phyloP scores from a whole-genome alignment of 2,329 filamentous ascomycete genomes.

The Coniella lustricola region DNA sequence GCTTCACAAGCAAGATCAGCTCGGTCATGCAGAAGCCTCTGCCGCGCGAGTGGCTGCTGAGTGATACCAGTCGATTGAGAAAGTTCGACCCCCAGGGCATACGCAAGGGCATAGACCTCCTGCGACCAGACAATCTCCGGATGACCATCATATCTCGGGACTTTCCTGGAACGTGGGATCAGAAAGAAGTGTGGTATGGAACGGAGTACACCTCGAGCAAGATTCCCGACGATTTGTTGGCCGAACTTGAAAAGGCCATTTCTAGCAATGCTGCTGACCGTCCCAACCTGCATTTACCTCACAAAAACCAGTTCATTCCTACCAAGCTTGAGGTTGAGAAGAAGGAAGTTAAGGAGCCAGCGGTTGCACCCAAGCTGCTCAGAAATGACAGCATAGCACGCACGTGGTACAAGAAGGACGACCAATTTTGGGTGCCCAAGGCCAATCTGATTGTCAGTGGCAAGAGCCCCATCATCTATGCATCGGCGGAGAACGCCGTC shows the following conservation, averaged over 20 bases:
- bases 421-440: conserved; percentile 96
- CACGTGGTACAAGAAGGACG: conserved; percentile 97
- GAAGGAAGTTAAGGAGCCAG: conserved; percentile 73
- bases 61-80: conserved; percentile 66
- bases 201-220: conserved; percentile 84
- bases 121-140: conserved; percentile 85
- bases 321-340: conserved; percentile 90
- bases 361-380: conserved; percentile 70
- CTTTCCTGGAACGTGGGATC: conserved; percentile 75
- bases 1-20: conserved; percentile 79
- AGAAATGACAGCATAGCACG: conserved; percentile 74
- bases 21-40: conserved; percentile 87
- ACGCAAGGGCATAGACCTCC: conserved; percentile 60
- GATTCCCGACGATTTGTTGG: conserved; percentile 69
- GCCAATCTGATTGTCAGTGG: conserved; percentile 78
- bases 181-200: conserved; percentile 95
- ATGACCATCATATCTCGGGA: conserved; percentile 77
- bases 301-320: conserved; percentile 93
- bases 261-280: conserved; percentile 50
- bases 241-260: conserved; percentile 60
- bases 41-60: conserved; percentile 81
- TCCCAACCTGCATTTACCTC: conserved; percentile 72
- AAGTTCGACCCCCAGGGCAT: conserved; percentile 78
- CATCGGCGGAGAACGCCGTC: conserved; percentile 70
- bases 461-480: conserved; percentile 69